Evolutionary conservation across 345 rosid genomes (phyloP), one percentile per base, ranked within the genome.

Genomic region (Acer saccharum): DNA sequence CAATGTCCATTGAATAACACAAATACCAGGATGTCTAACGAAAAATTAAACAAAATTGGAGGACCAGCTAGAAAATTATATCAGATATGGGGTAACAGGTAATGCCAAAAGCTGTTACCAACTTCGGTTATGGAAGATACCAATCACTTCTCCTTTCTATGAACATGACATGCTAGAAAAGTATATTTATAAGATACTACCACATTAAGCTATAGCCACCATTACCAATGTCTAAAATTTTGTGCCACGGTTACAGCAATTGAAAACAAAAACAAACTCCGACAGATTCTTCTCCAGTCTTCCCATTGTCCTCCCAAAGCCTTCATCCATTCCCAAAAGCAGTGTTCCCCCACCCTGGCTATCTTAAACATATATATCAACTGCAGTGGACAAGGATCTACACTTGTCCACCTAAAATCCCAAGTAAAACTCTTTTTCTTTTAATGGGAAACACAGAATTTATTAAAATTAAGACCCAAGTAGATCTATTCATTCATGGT

Each of bases 141-240:
- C 58, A 54, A 54, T 18, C 58, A 16, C 7, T 16, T 16, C n/a
- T 54, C 50, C 50, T 46, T 46, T 54, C 58, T 16, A 54, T 54
- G 17, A 13, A 16, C 58, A 54, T 17, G n/a, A 54, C 7, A 54
- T 14, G n/a, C 58, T 54, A 54, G 58, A 54, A 54, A 54, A 54
- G 20, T 14, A 54, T 18, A 54, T 54, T 58, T 72, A 39, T 13
- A 14, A 72, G 66, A 41, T 12, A 32, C 64, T 4, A 41, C 39
- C 43, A 69, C 54, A 69, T 69, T 25, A 25, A 69, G 41, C 54
- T 17, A 52, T 54, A 71, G 32, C 74, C 63, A 27, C 41, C 63
- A 17, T 12, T 41, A 68, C 9, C 52, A 71, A 23, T 27, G 25
- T 8, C 14, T 54, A 9, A 46, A 46, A 2, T 46, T 46, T 46